Percentiles rank a stretch among this genome's conserved stretches.
Evolutionary conservation across 2,329 filamentous ascomycete genomes (phyloP).

Genomic region (Mariannaea elegans): DNA sequence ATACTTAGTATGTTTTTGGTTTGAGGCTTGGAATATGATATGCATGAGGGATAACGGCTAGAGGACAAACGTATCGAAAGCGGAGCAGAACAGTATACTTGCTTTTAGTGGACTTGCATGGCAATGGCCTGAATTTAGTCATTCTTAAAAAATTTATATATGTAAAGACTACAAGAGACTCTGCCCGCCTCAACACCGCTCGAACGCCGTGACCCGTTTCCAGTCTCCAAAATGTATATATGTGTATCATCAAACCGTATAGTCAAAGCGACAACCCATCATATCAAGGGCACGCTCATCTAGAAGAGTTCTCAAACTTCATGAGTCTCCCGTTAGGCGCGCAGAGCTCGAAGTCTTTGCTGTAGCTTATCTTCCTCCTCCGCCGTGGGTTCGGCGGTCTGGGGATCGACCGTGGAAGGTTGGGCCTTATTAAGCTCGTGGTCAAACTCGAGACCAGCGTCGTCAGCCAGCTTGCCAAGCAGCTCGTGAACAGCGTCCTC

Average conservation of each 20-base stretch:
- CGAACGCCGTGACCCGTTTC: constrained; percentile 35
- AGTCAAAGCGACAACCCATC: constrained; percentile 4
- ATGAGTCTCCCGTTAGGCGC: constrained; percentile 51
- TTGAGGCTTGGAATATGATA: not conserved
- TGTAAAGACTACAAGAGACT: not conserved
- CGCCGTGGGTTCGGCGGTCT: constrained; percentile 72
- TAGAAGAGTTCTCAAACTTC: not conserved
- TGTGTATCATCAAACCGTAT: constrained; percentile 3
- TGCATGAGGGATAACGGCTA: not conserved
- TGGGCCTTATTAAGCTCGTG: constrained; percentile 73
- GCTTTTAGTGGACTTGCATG: not conserved
- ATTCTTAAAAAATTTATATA: not conserved
- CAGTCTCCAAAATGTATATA: constrained; percentile 24
- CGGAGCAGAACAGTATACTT: not conserved
- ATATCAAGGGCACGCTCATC: not conserved
- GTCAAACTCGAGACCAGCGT: constrained; percentile 83
- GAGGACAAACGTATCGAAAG: not conserved
- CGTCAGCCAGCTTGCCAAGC: constrained; percentile 86
- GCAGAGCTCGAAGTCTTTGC: constrained; percentile 64
- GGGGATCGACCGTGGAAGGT: constrained; percentile 66
- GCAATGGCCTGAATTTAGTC: constrained; percentile 12
- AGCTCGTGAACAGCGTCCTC: constrained; percentile 88
- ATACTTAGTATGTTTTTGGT: not conserved
- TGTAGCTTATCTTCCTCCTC: constrained; percentile 82
- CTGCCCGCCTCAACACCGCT: constrained; percentile 28